These are phyloP conservation scores for Arachnopeziza araneosa DNA, from an alignment of 2,329 filamentous ascomycete genomes.

Conservation along the genomic window DNA sequence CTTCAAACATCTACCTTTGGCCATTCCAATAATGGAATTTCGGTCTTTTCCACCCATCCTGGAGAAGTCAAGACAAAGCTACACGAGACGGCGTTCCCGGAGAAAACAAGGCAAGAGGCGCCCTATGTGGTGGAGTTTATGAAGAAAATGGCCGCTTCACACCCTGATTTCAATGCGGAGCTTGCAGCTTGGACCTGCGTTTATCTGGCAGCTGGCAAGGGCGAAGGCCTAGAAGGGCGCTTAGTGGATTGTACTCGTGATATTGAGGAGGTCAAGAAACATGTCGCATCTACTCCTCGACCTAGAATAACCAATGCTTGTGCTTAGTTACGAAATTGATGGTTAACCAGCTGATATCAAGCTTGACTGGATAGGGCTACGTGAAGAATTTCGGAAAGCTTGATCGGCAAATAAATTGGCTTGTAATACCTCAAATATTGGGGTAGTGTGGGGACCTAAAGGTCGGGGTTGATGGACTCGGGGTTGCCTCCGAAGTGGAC, in stretches of 20 bases:
- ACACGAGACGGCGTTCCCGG: slow-evolving; percentile 15
- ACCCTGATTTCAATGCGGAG: slow-evolving; percentile 15
- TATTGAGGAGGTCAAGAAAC: slow-evolving; percentile 16
- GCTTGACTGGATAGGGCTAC: background rate
- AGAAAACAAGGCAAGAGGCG: slow-evolving; percentile 17
- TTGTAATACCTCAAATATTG: background rate
- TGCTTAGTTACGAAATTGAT: background rate
- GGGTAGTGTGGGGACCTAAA: background rate
- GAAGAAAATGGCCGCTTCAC: slow-evolving; percentile 11
- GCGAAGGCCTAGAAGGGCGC: slow-evolving; percentile 9
- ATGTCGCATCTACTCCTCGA: slow-evolving; percentile 5
- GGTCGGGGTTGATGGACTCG: background rate
- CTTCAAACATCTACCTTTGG: slow-evolving; percentile 10
- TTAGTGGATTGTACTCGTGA: slow-evolving; percentile 18
- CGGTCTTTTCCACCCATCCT: slow-evolving; percentile 18
- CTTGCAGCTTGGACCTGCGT: slow-evolving; percentile 20
- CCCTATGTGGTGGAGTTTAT: slow-evolving; percentile 18
- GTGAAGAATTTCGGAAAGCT: background rate
- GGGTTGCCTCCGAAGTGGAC: background rate
- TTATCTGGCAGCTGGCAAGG: slow-evolving; percentile 17
- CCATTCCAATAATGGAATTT: slow-evolving; percentile 11
- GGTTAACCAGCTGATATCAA: background rate
- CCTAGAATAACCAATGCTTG: slow-evolving; percentile 17
- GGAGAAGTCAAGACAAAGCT: slow-evolving; percentile 16
- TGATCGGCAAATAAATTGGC: background rate